Percentiles rank a stretch among this genome's conserved stretches.
Conservation (phyloP, 768 basidiomycete genomes). For the Boletus sp. region DNA sequence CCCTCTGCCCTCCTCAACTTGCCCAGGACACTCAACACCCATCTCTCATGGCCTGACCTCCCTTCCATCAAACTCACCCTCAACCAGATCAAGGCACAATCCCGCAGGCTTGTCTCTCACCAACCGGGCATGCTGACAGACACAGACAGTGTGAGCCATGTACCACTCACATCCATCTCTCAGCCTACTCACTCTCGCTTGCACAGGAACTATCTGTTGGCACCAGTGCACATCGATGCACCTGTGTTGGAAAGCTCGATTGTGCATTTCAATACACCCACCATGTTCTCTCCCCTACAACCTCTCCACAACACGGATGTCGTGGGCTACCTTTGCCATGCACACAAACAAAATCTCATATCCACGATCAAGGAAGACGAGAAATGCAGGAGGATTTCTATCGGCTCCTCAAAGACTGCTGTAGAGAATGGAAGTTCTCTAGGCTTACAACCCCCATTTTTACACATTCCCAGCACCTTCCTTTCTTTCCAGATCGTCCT, state of each 20-base stretch:
- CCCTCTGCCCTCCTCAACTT: too few relatives aligned
- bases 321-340: slow-evolving; percentile 87
- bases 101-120: too few relatives aligned
- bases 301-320: slow-evolving; percentile 94
- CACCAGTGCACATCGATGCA: slow-evolving; percentile 32
- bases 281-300: slow-evolving; percentile 87
- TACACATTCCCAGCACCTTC: too few relatives aligned
- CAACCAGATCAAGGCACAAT: too few relatives aligned
- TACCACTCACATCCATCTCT: slow-evolving; percentile 4
- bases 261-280: slow-evolving; percentile 73
- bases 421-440: too few relatives aligned
- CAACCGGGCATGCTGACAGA: slow-evolving; percentile 48
- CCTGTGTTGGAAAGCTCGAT: slow-evolving; percentile 81
- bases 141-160: slow-evolving; percentile 63
- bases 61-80: too few relatives aligned
- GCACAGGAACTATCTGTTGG: too few relatives aligned
- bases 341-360: slow-evolving; percentile 92
- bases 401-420: slow-evolving; percentile 70
- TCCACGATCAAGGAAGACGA: slow-evolving; percentile 85
- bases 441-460: too few relatives aligned
- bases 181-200: not conserved
- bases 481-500: too few relatives aligned
- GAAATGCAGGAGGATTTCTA: slow-evolving; percentile 87
- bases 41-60: too few relatives aligned
- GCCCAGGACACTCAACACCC: too few relatives aligned